These are phyloP conservation scores for Nicotiana tabacum DNA, from an alignment of 257 asterid genomes.

Conservation along the genomic window DNA sequence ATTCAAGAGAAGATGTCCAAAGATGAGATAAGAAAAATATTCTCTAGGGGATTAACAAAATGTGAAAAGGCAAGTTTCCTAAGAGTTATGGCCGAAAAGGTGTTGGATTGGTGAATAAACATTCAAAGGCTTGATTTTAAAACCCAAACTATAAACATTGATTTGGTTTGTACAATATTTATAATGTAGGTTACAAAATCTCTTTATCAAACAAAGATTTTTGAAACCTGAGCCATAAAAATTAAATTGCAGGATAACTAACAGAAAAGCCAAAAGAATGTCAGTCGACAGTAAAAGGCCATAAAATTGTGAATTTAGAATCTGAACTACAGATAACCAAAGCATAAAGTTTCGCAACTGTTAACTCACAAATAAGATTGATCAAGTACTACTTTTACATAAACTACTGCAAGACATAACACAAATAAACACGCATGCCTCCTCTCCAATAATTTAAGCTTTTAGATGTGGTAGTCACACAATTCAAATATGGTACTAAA, in stretches of 20 bases:
- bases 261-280: not conserved
- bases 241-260: not conserved
- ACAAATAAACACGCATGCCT: not conserved
- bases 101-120: not conserved
- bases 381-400: not conserved
- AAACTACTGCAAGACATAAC: not conserved
- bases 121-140: not conserved
- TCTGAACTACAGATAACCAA: not conserved
- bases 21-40: not conserved
- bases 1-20: not conserved
- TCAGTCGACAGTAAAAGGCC: not conserved
- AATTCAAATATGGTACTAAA: not conserved
- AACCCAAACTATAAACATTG: not conserved
- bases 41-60: not conserved
- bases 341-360: not conserved
- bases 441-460: not conserved
- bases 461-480: not conserved
- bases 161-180: not conserved
- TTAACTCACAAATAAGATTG: not conserved
- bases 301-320: not conserved
- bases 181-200: not conserved
- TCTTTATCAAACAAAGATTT: not conserved
- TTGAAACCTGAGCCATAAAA: not conserved
- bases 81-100: slow-evolving; percentile 4
- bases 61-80: not conserved